A percentile compares a stretch with the other conserved stretches of the same genome.
phyloP scores from a whole-genome alignment of 768 basidiomycete species.

The Austroboletus eburneus region DNA sequence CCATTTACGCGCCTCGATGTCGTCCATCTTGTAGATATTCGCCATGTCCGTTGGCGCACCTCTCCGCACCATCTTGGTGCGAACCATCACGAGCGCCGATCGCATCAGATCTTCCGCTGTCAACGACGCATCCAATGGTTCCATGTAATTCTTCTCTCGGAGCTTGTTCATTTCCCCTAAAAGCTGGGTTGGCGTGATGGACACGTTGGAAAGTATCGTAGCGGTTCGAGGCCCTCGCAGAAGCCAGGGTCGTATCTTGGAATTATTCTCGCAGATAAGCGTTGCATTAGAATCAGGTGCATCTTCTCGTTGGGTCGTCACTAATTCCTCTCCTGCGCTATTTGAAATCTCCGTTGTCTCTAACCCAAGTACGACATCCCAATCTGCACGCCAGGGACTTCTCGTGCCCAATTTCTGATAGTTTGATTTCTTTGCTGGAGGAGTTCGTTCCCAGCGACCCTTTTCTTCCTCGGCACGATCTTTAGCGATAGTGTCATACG shows the following conservation, averaged over 20 bases:
- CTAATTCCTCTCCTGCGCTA: slow-evolving; percentile 25
- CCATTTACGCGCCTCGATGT: slow-evolving; percentile 51
- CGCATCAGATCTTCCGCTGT: slow-evolving; percentile 46
- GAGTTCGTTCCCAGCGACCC: slow-evolving; percentile 70
- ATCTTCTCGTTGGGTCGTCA: slow-evolving; percentile 57
- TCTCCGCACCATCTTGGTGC: slow-evolving; percentile 54
- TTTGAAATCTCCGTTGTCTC: slow-evolving; percentile 5
- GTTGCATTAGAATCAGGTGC: slow-evolving; percentile 7
- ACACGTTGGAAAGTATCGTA: slow-evolving; percentile 42
- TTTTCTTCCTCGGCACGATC: slow-evolving; percentile 51
- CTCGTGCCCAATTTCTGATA: slow-evolving; percentile 58
- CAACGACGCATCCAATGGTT: slow-evolving; percentile 31
- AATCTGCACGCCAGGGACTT: slow-evolving; percentile 76
- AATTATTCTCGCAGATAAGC: not conserved
- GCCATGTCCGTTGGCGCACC: slow-evolving; percentile 77
- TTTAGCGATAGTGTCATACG: slow-evolving; percentile 49
- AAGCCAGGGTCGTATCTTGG: slow-evolving; percentile 54
- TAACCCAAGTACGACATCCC: slow-evolving; percentile 66
- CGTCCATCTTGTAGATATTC: slow-evolving; percentile 60
- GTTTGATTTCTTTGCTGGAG: slow-evolving; percentile 82
- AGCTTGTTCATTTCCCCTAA: slow-evolving; percentile 53
- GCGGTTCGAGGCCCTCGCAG: slow-evolving; percentile 53
- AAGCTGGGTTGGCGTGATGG: slow-evolving; percentile 43
- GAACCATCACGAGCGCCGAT: slow-evolving; percentile 65
- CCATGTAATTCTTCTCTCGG: slow-evolving; percentile 51